phyloP scores from a whole-genome alignment of 148 eudicot species.

The Rhododendron williamsianum region DNA sequence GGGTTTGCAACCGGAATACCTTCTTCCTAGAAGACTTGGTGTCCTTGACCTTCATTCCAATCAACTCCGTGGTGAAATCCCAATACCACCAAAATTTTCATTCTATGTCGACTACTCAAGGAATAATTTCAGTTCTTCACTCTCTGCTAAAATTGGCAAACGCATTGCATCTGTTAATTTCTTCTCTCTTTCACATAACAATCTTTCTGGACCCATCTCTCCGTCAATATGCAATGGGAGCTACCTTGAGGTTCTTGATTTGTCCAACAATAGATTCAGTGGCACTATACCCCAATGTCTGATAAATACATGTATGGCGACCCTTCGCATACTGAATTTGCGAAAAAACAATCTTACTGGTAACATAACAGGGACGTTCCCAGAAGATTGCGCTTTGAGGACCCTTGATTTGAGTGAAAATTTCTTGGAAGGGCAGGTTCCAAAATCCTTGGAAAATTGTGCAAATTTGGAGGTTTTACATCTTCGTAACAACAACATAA shows the following conservation, averaged over 20 bases:
- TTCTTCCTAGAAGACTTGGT: background rate
- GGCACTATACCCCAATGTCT: conserved; percentile 34
- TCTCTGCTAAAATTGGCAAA: conserved; percentile 21
- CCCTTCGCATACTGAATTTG: conserved; percentile 33
- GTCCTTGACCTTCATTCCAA: conserved; percentile 24
- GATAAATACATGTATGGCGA: background rate
- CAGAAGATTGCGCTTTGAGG: too few species aligned
- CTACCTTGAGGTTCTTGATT: conserved; percentile 35
- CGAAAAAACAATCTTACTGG: background rate
- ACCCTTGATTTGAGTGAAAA: too few species aligned
- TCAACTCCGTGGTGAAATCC: too few species aligned
- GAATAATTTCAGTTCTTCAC: background rate
- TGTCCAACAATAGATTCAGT: conserved; percentile 30
- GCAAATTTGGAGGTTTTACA: conserved; percentile 29
- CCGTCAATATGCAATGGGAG: conserved; percentile 26
- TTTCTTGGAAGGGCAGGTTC: too few species aligned
- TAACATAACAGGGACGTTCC: too few species aligned
- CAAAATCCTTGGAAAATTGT: conserved; percentile 19
- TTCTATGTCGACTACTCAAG: too few species aligned
- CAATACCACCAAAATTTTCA: too few species aligned
- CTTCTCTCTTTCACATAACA: conserved; percentile 36
- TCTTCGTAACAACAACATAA: conserved; percentile 41
- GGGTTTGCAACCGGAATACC: conserved; percentile 22
- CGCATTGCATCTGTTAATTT: background rate
- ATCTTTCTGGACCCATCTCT: conserved; percentile 31